These are phyloP conservation scores for Trichoderma gamsii DNA, from an alignment of 495 filamentous ascomycete species.

Conservation along the genomic window DNA sequence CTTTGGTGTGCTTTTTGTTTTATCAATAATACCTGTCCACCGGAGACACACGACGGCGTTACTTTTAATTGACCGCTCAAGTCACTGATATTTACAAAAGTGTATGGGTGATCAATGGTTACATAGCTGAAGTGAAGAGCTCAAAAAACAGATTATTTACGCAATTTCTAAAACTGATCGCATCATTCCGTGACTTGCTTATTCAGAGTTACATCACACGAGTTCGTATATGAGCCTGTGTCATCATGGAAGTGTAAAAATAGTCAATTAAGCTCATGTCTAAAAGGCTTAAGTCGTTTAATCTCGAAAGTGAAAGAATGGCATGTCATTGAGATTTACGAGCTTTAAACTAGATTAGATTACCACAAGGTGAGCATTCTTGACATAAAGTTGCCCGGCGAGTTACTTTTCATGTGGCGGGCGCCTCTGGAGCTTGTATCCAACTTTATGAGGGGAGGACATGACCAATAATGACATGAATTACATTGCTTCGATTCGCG, in stretches of 20 bases:
- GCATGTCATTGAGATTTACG: neutral
- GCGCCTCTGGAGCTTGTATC: neutral
- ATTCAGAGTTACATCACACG: too few species aligned
- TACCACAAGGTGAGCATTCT: neutral
- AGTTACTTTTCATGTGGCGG: neutral
- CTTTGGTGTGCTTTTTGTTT: neutral
- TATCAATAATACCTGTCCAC: neutral
- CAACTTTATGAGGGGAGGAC: neutral
- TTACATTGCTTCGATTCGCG: neutral
- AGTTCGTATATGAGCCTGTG: too few species aligned
- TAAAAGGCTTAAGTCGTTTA: too few species aligned
- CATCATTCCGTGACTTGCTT: neutral
- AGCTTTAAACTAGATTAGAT: neutral
- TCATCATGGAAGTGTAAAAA: too few species aligned
- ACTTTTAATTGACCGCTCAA: neutral
- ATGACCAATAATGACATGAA: neutral
- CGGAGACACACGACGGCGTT: constrained; percentile 1
- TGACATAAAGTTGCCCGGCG: neutral
- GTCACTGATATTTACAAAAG: neutral
- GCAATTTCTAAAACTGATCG: neutral
- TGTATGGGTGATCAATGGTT: neutral
- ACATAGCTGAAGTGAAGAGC: neutral
- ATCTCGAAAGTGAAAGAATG: neutral
- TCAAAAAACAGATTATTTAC: neutral
- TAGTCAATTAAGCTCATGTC: too few species aligned